These are phyloP conservation scores for Hypoxylon sp. DNA, from an alignment of 2,329 filamentous ascomycete species.

Conservation along the genomic window DNA sequence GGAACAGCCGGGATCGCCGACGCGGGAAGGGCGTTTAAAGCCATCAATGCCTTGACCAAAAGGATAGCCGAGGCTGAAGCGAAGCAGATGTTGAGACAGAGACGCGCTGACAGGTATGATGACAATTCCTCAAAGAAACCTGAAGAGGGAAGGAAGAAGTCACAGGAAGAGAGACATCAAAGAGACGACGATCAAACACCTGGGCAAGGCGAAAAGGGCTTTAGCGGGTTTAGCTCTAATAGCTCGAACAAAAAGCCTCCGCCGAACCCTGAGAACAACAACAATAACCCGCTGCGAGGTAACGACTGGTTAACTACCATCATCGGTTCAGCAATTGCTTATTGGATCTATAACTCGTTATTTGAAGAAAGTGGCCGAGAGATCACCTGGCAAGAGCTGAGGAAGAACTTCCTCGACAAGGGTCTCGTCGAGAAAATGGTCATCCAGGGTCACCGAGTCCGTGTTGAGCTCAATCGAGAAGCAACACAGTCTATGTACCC, in stretches of 20 bases:
- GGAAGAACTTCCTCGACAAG: constrained; percentile 94
- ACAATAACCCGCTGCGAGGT: constrained; percentile 41
- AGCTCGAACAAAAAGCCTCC: constrained; percentile 43
- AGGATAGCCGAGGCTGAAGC: constrained; percentile 35
- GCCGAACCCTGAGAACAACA: constrained; percentile 25
- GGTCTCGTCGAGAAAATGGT: constrained; percentile 95
- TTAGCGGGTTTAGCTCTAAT: constrained; percentile 52
- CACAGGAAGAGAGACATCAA: constrained; percentile 51
- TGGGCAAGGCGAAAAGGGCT: constrained; percentile 46
- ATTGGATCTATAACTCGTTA: constrained; percentile 62
- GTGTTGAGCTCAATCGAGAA: constrained; percentile 84
- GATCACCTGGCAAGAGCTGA: constrained; percentile 98
- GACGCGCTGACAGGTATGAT: constrained; percentile 31
- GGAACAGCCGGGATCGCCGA: constrained; percentile 30
- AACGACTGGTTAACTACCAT: constrained; percentile 65
- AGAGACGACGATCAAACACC: constrained; percentile 42
- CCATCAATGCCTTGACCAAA: constrained; percentile 38
- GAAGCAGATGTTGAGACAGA: constrained; percentile 1
- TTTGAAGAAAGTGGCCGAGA: constrained; percentile 70
- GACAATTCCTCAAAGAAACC: constrained; percentile 34
- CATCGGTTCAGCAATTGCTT: constrained; percentile 63
- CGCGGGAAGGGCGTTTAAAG: constrained; percentile 38
- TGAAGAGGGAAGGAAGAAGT: constrained; percentile 33
- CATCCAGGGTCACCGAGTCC: constrained; percentile 82
- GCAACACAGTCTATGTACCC: constrained; percentile 80